Conservation (phyloP, 192 early-diverging fungal genomes). For the Coemansia javaensis region DNA sequence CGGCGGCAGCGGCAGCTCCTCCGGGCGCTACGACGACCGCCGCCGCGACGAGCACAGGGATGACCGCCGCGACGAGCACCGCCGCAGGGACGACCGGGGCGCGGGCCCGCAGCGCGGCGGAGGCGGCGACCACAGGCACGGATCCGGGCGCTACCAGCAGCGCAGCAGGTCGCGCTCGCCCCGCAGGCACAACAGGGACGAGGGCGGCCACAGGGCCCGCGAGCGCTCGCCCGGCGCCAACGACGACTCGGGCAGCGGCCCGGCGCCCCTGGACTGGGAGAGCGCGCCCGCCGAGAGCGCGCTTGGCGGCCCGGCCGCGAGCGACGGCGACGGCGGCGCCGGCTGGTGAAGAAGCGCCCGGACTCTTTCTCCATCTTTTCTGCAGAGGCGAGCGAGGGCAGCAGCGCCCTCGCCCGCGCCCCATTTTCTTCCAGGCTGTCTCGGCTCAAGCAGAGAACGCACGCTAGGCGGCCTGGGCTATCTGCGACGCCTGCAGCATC, state of each 20-base stretch:
- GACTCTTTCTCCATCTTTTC: background rate
- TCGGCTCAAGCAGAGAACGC: too few relatives aligned
- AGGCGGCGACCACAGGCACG: slow-evolving; percentile 9
- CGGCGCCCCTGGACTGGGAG: too few relatives aligned
- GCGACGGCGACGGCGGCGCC: too few relatives aligned
- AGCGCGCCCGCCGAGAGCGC: too few relatives aligned
- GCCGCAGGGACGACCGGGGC: slow-evolving; percentile 3
- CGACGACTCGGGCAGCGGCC: slow-evolving; percentile 1
- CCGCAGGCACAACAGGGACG: background rate
- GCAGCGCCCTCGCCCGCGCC: too few relatives aligned
- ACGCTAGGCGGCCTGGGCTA: slow-evolving; percentile 14
- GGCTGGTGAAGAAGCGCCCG: too few relatives aligned
- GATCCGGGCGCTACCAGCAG: slow-evolving; percentile 2
- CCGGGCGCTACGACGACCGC: too few relatives aligned
- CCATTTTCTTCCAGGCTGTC: too few relatives aligned
- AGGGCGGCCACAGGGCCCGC: slow-evolving; percentile 8
- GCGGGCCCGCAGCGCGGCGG: background rate
- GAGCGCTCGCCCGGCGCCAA: slow-evolving; percentile 8
- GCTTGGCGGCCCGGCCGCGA: too few relatives aligned
- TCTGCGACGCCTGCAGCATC: slow-evolving; percentile 52
- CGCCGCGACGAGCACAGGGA: background rate
- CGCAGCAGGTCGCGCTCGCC: slow-evolving; percentile 15
- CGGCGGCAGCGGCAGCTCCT: too few relatives aligned
- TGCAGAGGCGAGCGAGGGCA: too few relatives aligned
- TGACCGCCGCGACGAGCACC: slow-evolving; percentile 10